Evolutionary conservation across 73 alveolate species (phyloP).

Genomic region (Paramecium biaurelia): DNA sequence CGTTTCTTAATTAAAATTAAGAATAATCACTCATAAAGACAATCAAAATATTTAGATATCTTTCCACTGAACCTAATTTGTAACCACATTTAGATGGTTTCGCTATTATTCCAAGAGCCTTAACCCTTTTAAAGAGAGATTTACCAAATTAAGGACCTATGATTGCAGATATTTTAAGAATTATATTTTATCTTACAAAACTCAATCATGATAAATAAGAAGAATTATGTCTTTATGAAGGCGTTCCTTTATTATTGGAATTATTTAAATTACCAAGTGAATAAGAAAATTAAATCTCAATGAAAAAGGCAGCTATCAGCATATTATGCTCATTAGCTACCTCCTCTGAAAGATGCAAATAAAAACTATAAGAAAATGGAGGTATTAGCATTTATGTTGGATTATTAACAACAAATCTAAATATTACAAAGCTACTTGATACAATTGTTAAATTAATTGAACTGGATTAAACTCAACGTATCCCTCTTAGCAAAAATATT

Average conservation of each 20-base stretch:
- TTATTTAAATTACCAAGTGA: background rate
- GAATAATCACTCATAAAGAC: constrained; percentile 38
- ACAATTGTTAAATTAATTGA: constrained; percentile 21
- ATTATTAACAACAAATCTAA: constrained; percentile 9
- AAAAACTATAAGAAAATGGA: constrained; percentile 41
- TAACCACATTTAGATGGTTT: constrained; percentile 52
- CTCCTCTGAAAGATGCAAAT: background rate
- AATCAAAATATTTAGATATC: constrained; percentile 50
- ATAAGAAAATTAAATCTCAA: background rate
- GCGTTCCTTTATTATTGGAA: constrained; percentile 18
- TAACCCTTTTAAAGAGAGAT: background rate
- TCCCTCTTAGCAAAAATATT: background rate
- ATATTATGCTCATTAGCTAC: constrained; percentile 14
- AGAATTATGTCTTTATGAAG: constrained; percentile 34
- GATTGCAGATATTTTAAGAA: constrained; percentile 15
- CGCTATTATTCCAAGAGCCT: constrained; percentile 50
- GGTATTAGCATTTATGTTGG: constrained; percentile 9
- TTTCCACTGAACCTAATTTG: constrained; percentile 51
- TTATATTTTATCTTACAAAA: constrained; percentile 46
- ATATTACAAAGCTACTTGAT: constrained; percentile 24
- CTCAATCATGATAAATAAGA: constrained; percentile 21
- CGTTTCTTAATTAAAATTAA: background rate
- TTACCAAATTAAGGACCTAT: constrained; percentile 22
- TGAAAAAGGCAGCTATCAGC: constrained; percentile 48
- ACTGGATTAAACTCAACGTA: background rate